Evolutionary conservation across 306 rosid species (phyloP), one percentile per base, ranked within the genome.

Genomic region (Sophora flavescens): DNA sequence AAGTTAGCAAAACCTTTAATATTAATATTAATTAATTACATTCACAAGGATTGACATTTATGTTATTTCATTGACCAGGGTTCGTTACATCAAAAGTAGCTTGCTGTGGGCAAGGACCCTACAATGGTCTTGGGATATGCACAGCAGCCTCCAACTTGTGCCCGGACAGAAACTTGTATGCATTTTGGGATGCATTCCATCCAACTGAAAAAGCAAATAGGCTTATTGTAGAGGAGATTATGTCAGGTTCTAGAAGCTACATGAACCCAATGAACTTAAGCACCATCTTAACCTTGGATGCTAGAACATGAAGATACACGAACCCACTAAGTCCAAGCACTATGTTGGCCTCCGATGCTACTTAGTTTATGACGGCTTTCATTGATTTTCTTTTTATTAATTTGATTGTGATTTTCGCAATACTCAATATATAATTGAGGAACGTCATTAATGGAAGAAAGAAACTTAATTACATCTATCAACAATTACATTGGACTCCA

Each of bases 91-190:
- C 93, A 22, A 88, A 79, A 80, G 33, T 76, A 8, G 93, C 97
- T 5, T 92, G 97, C 26, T 92, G 97, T 70, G 97, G 96, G 2
- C 97, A 92, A 82, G 93, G 97, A 22, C 89, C 96, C n/a, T 88
- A 86, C 64, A 92, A 92, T 68, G 97, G 97, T 2, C 13, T 89
- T 48, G 96, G 97, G 3, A 66, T 88, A 2, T 88, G 97, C 82
- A 78, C 88, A 1, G 2, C 39, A 26, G 9, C 48, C 14, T 92
- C 97, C 32, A 89, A 87, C 82, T 45, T 91, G 62, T 89, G 93
- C 77, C 72, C 87, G 2, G 81, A 91, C n/a, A 56, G 95, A 76
- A 77, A 75, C 17, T 44, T 22, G 22, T 66, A 84, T 76, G 96
- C 69, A 45, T 91, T 82, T 74, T 92, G 97, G 97, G 97, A 92